A percentile compares a stretch with the other conserved stretches of the same genome.
Evolutionary conservation across 2,329 filamentous ascomycete species (phyloP).

Genomic region (Fusarium sp.): DNA sequence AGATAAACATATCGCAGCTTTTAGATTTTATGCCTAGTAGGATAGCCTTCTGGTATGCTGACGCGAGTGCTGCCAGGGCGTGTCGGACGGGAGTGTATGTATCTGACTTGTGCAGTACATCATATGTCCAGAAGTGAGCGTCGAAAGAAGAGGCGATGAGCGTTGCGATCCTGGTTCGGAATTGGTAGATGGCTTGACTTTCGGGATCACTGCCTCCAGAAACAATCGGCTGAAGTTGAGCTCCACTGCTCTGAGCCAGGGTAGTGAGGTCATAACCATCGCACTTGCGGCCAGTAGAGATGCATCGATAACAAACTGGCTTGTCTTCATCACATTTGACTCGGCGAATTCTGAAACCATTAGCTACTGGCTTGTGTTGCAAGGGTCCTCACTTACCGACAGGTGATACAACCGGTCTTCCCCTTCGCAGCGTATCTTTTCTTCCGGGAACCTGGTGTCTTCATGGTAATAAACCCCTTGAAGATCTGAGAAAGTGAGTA

Average conservation of each 20-base stretch:
- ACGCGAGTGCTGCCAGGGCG: background rate
- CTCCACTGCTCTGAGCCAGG: rapidly evolving
- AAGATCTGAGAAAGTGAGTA: rapidly evolving
- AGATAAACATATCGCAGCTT: background rate
- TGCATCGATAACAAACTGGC: background rate
- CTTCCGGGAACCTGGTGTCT: rapidly evolving
- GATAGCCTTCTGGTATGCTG: background rate
- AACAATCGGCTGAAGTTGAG: background rate
- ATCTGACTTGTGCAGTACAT: background rate
- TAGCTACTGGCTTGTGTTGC: background rate
- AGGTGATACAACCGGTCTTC: background rate
- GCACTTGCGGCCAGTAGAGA: background rate
- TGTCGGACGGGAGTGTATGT: background rate
- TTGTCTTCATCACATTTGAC: background rate
- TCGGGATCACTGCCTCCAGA: background rate
- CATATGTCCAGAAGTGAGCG: background rate
- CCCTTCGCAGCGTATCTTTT: background rate
- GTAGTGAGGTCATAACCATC: background rate
- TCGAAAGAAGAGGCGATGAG: background rate
- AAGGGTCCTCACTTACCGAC: background rate
- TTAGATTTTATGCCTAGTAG: background rate
- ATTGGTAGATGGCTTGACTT: background rate
- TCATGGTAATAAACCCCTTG: rapidly evolving
- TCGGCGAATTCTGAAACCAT: background rate
- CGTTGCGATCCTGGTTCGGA: background rate